Evolutionary conservation across 345 rosid species (phyloP), one percentile per base, ranked within the genome.

Genomic region (Brassica rapa): DNA sequence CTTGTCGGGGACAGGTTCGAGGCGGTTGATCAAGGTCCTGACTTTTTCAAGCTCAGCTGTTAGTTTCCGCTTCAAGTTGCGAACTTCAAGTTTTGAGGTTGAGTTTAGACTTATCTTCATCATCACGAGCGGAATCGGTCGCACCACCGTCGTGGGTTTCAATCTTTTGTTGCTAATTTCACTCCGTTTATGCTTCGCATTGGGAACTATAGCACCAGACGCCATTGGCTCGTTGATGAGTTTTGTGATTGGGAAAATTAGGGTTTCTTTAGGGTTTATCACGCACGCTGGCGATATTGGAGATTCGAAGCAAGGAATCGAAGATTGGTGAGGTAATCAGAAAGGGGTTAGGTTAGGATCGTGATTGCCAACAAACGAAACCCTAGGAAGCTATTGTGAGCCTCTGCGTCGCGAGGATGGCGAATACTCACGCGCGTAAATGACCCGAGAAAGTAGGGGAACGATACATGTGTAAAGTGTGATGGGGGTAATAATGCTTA

Each of bases 51-150:
- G 84, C 78, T 77, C 84, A 55, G 62, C n/a, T 2, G 14, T 14
- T 66, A 81, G 81, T 23, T 81, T 77, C n/a, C 71, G 29, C 62
- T 81, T 81, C 78, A 81, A 76, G 66, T 51, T 76, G 43, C 56
- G 68, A 4, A 62, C 84, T 72, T 81, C 81, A 30, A 72, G 78
- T 71, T 76, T 77, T 10, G 84, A 81, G 15, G 77, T 81, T 25
- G 84, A 81, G 77, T 76, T 77, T 62, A 81, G 32, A 27, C 56
- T 62, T 67, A 81, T 81, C 77, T 72, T 76, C 81, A 76, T 37
- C 77, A 60, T 81, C 30, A 27, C 30, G 30, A 27, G 30, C 30
- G 30, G 30, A 27, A 27, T 27, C 30, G 30, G 30, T 27, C 30
- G 0, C 30, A 27, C 30, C 30, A 29, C 33, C 69, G 69, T 12